Evolutionary conservation across 768 basidiomycete species (phyloP), one percentile per base, ranked within the genome.

Genomic region (Mycena rebaudengoi): DNA sequence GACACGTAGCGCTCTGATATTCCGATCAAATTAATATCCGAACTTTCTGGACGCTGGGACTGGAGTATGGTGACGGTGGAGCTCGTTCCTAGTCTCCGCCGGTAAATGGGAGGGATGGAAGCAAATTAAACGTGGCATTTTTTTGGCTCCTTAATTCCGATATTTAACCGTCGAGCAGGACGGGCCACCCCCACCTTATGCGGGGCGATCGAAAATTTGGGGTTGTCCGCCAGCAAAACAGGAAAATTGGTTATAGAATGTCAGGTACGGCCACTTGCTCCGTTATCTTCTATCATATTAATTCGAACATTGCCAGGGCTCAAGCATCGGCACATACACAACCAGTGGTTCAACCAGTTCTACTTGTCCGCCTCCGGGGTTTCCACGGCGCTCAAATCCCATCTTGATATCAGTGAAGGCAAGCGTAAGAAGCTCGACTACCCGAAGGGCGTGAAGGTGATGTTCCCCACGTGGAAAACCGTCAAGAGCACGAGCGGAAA

Each of bases 261-360:
- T 74, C 95, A 96, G 84, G 95, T 94, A 66, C 49, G n/a, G 81
- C n/a, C n/a, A n/a, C 70, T 58, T 40, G 48, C 53, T 46, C 28
- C 7, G 39, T 40, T 50, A 21, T 46, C 20, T 20, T 46, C 25
- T 45, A 54, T 7, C 26, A 5, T 18, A 2, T 40, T n/a, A 30
- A 43, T 13, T 50, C 40, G 60, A 43, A 26, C 41, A 33, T 30
- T 56, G 57, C 43, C 65, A 96, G 94, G 93, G 94, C 1, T 97
- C 95, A 1, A 95, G 94, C 51, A 84, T 96, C 29, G 94, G 94
- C 8, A 77, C 73, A 4, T 96, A 94, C 76, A 89, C 88, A 11
- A 86, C 91, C 87, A 91, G 66, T 98, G 95, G 95, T 73, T 93
- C 66, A 91, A 92, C 71, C 91, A 94, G 71, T 94, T 97, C 70